A percentile compares a stretch with the other conserved stretches of the same genome.
These are phyloP conservation scores for Endocarpon pusillum DNA, from an alignment of 495 filamentous ascomycete species.

Conservation along the genomic window DNA sequence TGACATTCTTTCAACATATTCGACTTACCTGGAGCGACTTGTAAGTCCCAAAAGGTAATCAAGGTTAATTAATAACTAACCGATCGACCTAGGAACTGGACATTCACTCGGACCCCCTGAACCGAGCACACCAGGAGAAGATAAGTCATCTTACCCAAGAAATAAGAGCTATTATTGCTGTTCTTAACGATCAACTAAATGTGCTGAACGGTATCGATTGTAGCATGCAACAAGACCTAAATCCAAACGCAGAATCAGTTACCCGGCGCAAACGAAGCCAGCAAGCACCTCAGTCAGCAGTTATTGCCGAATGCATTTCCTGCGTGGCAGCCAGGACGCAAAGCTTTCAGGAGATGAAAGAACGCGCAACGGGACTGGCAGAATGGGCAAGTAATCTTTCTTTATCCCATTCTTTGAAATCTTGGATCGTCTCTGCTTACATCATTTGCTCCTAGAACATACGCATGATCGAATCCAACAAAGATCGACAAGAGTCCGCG, in stretches of 20 bases:
- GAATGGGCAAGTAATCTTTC: too few relatives aligned
- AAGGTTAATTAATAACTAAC: not conserved
- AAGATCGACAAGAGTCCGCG: conserved; percentile 10
- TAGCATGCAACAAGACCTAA: not conserved
- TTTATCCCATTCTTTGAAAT: too few relatives aligned
- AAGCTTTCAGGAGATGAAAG: not conserved
- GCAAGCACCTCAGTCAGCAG: not conserved
- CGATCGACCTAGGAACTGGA: not conserved
- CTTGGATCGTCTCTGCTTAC: not conserved
- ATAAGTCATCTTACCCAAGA: not conserved
- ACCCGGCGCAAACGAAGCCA: not conserved
- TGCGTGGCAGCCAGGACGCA: not conserved
- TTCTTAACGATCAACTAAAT: not conserved
- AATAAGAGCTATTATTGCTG: not conserved
- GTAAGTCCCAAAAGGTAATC: not conserved
- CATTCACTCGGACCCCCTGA: not conserved
- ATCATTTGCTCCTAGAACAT: not conserved
- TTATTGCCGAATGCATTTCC: not conserved
- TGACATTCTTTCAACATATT: not conserved
- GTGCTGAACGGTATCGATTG: not conserved
- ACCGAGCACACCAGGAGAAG: not conserved
- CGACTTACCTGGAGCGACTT: not conserved
- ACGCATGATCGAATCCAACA: not conserved
- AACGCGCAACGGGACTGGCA: too few relatives aligned
- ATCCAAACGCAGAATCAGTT: not conserved